These are phyloP conservation scores for Coniferiporia sulphurascens DNA, from an alignment of 1,284 basidiomycete species.

Conservation along the genomic window DNA sequence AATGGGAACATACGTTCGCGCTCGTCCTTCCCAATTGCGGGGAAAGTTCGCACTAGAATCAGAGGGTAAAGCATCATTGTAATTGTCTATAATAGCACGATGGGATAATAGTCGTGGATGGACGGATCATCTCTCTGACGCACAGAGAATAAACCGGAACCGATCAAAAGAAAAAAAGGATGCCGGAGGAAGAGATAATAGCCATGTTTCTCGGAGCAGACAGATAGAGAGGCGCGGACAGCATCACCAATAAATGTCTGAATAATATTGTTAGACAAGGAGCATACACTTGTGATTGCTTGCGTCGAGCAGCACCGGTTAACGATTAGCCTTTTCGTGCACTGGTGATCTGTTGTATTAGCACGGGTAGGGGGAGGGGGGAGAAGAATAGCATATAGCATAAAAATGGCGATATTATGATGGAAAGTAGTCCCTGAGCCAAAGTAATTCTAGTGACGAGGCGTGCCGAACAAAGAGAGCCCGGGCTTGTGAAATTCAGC, in stretches of 20 bases:
- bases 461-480: background rate
- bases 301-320: background rate
- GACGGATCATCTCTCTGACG: too few species aligned
- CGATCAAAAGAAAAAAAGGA: background rate
- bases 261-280: background rate
- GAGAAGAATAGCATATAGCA: too few species aligned
- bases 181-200: too few species aligned
- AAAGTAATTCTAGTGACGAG: background rate
- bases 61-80: too few species aligned
- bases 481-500: background rate
- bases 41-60: too few species aligned
- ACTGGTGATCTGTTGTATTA: too few species aligned
- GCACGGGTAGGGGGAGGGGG: too few species aligned
- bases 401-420: background rate
- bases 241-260: background rate
- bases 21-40: too few species aligned
- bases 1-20: background rate
- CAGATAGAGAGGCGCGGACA: background rate
- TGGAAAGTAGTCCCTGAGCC: background rate
- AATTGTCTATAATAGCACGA: too few species aligned
- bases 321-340: background rate
- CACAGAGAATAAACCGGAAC: too few species aligned
- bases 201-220: background rate
- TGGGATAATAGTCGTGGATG: too few species aligned
- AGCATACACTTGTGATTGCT: constrained; percentile 3